phyloP scores from a whole-genome alignment of 2,329 filamentous ascomycete species.

The Aspergillus tubingensis region DNA sequence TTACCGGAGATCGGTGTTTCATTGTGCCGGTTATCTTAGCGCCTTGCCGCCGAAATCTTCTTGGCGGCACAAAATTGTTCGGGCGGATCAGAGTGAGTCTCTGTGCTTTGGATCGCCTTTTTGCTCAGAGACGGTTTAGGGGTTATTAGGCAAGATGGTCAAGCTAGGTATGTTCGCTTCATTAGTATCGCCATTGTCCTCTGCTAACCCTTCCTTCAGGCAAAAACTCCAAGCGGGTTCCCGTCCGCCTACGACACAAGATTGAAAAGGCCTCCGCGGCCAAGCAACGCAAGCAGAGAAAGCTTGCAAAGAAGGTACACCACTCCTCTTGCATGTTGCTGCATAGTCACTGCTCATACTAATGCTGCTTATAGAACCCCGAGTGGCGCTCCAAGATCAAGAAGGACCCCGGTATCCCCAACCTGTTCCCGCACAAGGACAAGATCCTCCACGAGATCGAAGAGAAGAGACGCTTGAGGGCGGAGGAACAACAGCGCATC shows the following conservation, averaged over 20 bases:
- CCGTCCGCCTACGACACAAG: conserved; percentile 88
- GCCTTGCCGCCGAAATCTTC: conserved; percentile 33
- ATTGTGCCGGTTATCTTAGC: conserved; percentile 40
- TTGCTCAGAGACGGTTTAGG: conserved; percentile 12
- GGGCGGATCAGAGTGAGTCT: conserved; percentile 18
- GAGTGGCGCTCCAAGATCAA: conserved; percentile 94
- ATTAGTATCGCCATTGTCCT: background rate
- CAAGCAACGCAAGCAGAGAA: conserved; percentile 88
- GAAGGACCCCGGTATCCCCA: conserved; percentile 97
- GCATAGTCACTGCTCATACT: conserved; percentile 5
- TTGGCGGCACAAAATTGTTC: conserved; percentile 36
- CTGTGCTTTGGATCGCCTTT: conserved; percentile 17
- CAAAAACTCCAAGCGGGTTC: conserved; percentile 89
- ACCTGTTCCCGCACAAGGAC: conserved; percentile 97
- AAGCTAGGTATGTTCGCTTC: conserved; percentile 38
- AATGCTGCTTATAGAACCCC: conserved; percentile 65
- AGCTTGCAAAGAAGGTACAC: conserved; percentile 78
- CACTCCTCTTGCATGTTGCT: background rate
- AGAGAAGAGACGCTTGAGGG: conserved; percentile 77
- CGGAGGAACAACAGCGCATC: conserved; percentile 71
- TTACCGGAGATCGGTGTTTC: conserved; percentile 37
- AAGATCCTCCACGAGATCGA: conserved; percentile 93
- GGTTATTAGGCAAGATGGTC: conserved; percentile 38
- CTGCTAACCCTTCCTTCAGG: conserved; percentile 55
- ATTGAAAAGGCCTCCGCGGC: conserved; percentile 89